Evolutionary conservation across 148 eudicot species (phyloP).

Genomic region (Gaultheria prostrata): DNA sequence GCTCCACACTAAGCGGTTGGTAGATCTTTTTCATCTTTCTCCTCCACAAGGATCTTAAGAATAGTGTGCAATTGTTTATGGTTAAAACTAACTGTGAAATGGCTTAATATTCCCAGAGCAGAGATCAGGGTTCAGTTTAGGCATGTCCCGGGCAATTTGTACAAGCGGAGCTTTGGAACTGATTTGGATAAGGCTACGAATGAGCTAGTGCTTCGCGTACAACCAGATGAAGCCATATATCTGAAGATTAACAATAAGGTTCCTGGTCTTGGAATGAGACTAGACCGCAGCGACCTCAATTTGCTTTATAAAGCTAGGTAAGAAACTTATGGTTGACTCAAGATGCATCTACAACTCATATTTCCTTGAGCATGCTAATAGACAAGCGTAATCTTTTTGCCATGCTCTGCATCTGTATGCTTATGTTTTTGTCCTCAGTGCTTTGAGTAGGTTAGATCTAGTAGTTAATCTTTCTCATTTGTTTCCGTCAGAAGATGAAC

Average conservation of each 20-base stretch:
- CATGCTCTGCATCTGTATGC: neutral
- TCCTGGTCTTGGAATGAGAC: conserved; percentile 87
- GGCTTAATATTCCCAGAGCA: conserved; percentile 46
- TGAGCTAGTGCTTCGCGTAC: conserved; percentile 81
- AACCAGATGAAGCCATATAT: conserved; percentile 83
- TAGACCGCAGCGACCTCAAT: conserved; percentile 80
- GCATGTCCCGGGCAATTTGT: conserved; percentile 88
- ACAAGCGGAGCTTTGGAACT: conserved; percentile 48
- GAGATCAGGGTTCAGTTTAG: conserved; percentile 87
- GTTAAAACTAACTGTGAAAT: neutral
- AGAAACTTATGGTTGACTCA: conserved; percentile 1
- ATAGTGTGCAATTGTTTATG: neutral
- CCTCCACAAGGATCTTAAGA: neutral
- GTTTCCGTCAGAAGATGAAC: neutral
- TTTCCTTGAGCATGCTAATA: conserved; percentile 1
- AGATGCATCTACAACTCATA: neutral
- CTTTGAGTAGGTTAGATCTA: neutral
- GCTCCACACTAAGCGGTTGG: conserved; percentile 57
- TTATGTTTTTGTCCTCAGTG: neutral
- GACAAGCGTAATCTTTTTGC: neutral
- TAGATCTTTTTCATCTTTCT: conserved; percentile 3
- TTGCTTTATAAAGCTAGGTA: conserved; percentile 69
- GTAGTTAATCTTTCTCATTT: neutral
- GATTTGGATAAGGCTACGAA: conserved; percentile 70
- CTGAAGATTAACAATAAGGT: conserved; percentile 83